Conservation (phyloP, 2,329 filamentous ascomycete genomes). For the Botrytis fabae region DNA sequence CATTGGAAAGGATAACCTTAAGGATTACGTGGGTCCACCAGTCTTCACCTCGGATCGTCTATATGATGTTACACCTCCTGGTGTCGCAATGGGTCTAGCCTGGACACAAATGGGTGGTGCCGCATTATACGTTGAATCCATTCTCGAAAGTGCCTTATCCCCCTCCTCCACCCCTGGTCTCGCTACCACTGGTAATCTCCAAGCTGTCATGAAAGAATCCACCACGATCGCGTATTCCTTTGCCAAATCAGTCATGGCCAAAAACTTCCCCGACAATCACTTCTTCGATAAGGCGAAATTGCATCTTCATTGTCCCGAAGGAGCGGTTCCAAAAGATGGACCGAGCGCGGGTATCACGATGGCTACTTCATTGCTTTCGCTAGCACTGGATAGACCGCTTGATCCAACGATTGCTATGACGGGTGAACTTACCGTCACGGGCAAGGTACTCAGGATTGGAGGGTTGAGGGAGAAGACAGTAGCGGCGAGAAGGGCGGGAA, state of each 20-base stretch:
- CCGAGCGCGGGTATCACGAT: constrained; percentile 95
- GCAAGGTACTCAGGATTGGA: constrained; percentile 93
- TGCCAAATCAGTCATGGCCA: constrained; percentile 83
- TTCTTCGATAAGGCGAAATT: constrained; percentile 97
- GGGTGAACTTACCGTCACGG: constrained; percentile 92
- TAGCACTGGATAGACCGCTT: constrained; percentile 77
- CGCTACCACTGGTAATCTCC: constrained; percentile 91
- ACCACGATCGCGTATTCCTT: constrained; percentile 95
- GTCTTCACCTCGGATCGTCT: constrained; percentile 94
- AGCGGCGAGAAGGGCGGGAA: constrained; percentile 86
- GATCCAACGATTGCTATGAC: constrained; percentile 95
- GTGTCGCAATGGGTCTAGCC: constrained; percentile 95
- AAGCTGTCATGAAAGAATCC: constrained; percentile 97
- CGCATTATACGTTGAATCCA: constrained; percentile 95
- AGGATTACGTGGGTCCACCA: constrained; percentile 94
- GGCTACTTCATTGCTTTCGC: constrained; percentile 86
- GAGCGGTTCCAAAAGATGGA: constrained; percentile 92
- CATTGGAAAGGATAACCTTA: constrained; percentile 86
- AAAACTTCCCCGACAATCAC: constrained; percentile 81
- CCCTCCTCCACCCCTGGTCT: constrained; percentile 73
- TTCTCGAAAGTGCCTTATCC: constrained; percentile 79
- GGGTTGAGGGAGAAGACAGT: constrained; percentile 96
- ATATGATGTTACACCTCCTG: constrained; percentile 89
- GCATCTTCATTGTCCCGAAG: constrained; percentile 95
- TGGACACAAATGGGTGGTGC: constrained; percentile 98